Conservation (phyloP, 192 early-diverging fungal genomes). For the Coemansia sp. region DNA sequence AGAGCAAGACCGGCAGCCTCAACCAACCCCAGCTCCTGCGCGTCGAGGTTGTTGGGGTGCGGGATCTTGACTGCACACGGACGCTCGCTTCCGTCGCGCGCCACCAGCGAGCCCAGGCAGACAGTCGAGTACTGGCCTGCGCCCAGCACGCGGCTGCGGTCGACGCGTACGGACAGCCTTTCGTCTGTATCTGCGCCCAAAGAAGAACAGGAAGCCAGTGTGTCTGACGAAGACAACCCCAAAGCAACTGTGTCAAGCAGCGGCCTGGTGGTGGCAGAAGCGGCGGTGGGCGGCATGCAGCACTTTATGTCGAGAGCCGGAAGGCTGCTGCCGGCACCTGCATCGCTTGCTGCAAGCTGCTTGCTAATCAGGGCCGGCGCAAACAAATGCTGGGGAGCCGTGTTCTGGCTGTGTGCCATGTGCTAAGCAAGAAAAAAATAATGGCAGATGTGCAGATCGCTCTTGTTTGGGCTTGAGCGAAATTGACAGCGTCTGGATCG, state of each 20-base stretch:
- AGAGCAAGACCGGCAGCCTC: constrained; percentile 50
- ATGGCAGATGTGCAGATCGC: constrained; percentile 1
- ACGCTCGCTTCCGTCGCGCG: background rate
- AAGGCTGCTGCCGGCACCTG: constrained; percentile 16
- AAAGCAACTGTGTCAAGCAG: constrained; percentile 5
- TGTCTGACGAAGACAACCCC: constrained; percentile 24
- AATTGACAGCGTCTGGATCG: background rate
- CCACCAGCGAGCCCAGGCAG: constrained; percentile 29
- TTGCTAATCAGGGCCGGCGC: constrained; percentile 26
- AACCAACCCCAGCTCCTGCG: constrained; percentile 46
- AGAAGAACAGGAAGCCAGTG: constrained; percentile 11
- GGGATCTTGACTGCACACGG: constrained; percentile 49
- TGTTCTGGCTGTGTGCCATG: constrained; percentile 8
- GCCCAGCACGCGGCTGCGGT: constrained; percentile 41
- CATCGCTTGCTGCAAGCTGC: constrained; percentile 13
- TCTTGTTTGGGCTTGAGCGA: background rate
- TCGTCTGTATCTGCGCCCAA: background rate
- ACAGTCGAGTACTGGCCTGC: constrained; percentile 52
- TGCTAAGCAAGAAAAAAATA: background rate
- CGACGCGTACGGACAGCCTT: constrained; percentile 18
- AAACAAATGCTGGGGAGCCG: constrained; percentile 6
- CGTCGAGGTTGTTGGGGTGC: constrained; percentile 43
- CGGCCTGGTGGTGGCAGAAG: background rate
- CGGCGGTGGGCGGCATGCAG: constrained; percentile 37
- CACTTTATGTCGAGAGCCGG: constrained; percentile 41